phyloP scores from a whole-genome alignment of 805 yeast species.

The Metschnikowia lochheadii region DNA sequence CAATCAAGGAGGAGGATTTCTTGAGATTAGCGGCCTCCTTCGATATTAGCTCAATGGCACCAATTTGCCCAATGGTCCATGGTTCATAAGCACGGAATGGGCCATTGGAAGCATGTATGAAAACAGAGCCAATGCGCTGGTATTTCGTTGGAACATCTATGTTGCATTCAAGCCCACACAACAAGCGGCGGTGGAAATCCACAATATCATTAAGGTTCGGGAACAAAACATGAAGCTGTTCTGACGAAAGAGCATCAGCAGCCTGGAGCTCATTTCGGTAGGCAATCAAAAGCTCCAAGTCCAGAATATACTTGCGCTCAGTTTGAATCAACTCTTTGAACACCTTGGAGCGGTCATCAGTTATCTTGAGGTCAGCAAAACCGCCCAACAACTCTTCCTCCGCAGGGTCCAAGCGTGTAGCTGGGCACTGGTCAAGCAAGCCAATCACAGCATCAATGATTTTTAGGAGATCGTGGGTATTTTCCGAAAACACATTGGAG shows the following conservation, averaged over 20 bases:
- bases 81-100: conserved; percentile 89
- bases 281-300: conserved; percentile 66
- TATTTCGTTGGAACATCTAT: conserved; percentile 65
- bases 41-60: conserved; percentile 77
- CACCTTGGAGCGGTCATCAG: conserved; percentile 69
- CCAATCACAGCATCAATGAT: conserved; percentile 69
- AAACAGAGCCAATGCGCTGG: conserved; percentile 86
- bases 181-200: conserved; percentile 87
- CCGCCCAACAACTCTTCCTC: conserved; percentile 9
- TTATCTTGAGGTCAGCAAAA: conserved; percentile 25
- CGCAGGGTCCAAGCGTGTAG: conserved; percentile 1
- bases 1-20: conserved; percentile 57
- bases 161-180: conserved; percentile 87
- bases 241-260: conserved; percentile 68
- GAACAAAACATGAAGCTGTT: conserved; percentile 73
- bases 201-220: conserved; percentile 81
- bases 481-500: conserved; percentile 81
- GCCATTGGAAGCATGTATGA: conserved; percentile 71
- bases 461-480: conserved; percentile 70
- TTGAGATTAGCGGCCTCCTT: conserved; percentile 56
- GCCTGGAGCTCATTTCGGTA: conserved; percentile 67
- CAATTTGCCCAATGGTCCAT: conserved; percentile 87
- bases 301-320: conserved; percentile 90
- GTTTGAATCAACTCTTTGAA: conserved; percentile 82
- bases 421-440: conserved; percentile 32